Conservation (phyloP, 352 stramenopile genomes). For the Phytophthora pini region DNA sequence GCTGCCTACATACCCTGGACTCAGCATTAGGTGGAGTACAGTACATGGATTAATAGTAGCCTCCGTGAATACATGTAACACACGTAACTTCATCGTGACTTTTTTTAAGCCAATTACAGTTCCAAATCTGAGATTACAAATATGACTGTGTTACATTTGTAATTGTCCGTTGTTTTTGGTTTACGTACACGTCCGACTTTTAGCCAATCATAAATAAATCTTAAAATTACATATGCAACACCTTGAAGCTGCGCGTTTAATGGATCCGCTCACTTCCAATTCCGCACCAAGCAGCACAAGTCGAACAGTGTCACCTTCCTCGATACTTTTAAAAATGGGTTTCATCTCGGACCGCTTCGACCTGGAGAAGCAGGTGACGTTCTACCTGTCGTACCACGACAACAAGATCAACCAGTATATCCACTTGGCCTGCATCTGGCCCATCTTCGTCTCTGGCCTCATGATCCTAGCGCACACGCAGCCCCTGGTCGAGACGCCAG, state of each 20-base stretch:
- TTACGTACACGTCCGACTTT: constrained; percentile 9
- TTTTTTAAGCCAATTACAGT: too few species aligned
- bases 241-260: constrained; percentile 31
- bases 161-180: neutral
- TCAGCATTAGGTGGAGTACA: too few species aligned
- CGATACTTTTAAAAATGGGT: constrained; percentile 20
- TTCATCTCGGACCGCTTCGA: constrained; percentile 72
- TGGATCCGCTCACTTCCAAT: constrained; percentile 14
- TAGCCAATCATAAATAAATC: constrained; percentile 11
- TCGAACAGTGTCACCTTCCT: neutral
- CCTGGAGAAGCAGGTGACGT: constrained; percentile 86
- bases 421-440: constrained; percentile 89
- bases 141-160: too few species aligned
- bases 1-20: too few species aligned
- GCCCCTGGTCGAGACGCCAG: constrained; percentile 41
- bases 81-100: too few species aligned
- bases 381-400: constrained; percentile 90
- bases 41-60: too few species aligned
- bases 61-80: too few species aligned
- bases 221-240: neutral
- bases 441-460: constrained; percentile 83
- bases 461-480: constrained; percentile 67
- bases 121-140: too few species aligned
- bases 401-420: constrained; percentile 87
- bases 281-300: constrained; percentile 8